Evolutionary conservation across 2,329 filamentous ascomycete species (phyloP).

Genomic region (Metarhizium anisopliae): DNA sequence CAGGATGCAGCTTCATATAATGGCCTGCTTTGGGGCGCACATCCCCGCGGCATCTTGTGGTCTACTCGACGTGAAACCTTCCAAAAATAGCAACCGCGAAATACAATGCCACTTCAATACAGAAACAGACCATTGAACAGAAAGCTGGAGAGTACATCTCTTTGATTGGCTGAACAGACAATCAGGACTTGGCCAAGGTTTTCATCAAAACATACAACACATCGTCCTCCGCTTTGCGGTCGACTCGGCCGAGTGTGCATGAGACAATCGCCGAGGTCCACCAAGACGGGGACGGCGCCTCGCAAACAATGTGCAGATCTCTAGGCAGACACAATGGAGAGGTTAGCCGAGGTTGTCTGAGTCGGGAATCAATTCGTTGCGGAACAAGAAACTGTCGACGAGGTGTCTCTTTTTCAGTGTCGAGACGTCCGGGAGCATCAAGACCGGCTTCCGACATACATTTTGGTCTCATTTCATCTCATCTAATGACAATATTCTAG

Average conservation of each 20-base stretch:
- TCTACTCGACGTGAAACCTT: background rate
- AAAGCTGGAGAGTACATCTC: background rate
- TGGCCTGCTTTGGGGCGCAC: background rate
- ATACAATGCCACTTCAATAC: background rate
- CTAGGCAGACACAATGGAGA: background rate
- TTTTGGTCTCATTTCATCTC: no score
- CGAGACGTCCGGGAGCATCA: no score
- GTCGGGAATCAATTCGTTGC: no score
- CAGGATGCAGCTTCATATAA: no score
- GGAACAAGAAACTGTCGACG: no score
- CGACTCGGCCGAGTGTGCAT: background rate
- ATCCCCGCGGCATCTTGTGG: background rate
- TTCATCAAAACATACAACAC: background rate
- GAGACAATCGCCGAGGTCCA: background rate
- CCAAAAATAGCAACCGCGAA: background rate
- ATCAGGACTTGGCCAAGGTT: background rate
- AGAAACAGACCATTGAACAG: background rate
- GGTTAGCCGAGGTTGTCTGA: background rate
- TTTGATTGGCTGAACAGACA: background rate
- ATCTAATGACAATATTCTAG: background rate
- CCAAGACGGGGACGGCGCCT: background rate
- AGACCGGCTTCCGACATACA: background rate
- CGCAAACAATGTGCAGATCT: background rate
- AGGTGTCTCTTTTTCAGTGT: no score
- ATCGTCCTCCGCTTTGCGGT: no score